Evolutionary conservation across 345 rosid genomes (phyloP).

Genomic region (Brassica rapa): DNA sequence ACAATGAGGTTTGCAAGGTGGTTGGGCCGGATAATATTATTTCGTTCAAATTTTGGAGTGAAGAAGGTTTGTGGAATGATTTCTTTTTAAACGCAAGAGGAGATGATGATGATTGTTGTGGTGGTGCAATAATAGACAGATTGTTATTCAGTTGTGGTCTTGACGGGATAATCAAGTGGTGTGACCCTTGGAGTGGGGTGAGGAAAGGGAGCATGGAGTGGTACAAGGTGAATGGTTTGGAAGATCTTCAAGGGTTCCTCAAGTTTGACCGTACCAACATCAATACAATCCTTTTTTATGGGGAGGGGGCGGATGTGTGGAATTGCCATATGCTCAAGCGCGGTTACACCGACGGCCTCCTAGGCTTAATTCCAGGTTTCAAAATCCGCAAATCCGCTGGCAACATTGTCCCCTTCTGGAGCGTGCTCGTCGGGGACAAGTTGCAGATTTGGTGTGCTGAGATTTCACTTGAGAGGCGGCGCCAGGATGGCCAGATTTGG

Average conservation of each 20-base stretch:
- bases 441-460: neutral
- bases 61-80: neutral
- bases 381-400: constrained; percentile 3
- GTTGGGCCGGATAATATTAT: neutral
- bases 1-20: neutral
- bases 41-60: neutral
- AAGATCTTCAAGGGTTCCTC: neutral
- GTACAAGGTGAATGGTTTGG: neutral
- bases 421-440: neutral
- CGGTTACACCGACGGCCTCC: neutral
- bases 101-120: neutral
- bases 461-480: neutral
- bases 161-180: neutral
- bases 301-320: neutral
- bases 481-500: neutral
- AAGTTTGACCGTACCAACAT: neutral
- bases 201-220: neutral
- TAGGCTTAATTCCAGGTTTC: neutral
- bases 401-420: neutral
- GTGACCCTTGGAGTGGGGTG: neutral
- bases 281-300: neutral
- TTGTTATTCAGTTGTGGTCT: neutral
- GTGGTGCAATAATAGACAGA: neutral
- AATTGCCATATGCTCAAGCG: neutral
- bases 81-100: neutral